phyloP scores from a whole-genome alignment of 306 rosid species.

The Vigna reflexopilosa region DNA sequence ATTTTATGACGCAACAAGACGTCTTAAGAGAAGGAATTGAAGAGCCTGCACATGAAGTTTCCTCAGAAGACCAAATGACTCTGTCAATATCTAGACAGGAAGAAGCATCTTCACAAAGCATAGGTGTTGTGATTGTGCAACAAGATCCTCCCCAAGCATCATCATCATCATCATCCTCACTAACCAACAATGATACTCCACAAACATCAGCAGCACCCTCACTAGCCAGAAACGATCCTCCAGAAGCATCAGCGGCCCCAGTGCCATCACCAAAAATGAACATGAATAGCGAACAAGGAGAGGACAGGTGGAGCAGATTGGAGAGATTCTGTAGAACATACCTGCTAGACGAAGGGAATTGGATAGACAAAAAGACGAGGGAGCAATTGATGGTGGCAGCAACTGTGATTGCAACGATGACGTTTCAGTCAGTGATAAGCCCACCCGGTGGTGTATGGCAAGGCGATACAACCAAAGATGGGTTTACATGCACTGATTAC shows the following conservation, averaged over 20 bases:
- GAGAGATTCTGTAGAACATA: constrained; percentile 36
- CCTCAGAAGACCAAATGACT: not conserved
- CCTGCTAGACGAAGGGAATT: constrained; percentile 26
- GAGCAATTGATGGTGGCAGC: constrained; percentile 47
- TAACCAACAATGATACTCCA: not conserved
- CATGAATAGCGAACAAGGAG: not conserved
- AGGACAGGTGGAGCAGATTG: not conserved
- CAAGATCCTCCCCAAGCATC: not conserved
- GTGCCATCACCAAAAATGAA: not conserved
- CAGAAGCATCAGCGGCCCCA: not conserved
- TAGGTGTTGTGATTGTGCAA: not conserved
- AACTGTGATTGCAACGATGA: constrained; percentile 52
- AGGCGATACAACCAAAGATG: not conserved
- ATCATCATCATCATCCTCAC: not conserved
- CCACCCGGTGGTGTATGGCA: constrained; percentile 59
- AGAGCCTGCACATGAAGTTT: no score
- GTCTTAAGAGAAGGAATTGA: no score
- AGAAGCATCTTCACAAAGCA: not conserved
- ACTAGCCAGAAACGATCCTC: not conserved
- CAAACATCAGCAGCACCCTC: not conserved
- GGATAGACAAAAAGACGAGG: constrained; percentile 36
- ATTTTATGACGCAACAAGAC: not conserved
- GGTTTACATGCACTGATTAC: not conserved
- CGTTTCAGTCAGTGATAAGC: constrained; percentile 45
- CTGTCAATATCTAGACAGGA: not conserved